A percentile compares a stretch with the other conserved stretches of the same genome.
These are phyloP conservation scores for Haplosporangium gracile DNA, from an alignment of 192 early-diverging fungal species.

Conservation along the genomic window DNA sequence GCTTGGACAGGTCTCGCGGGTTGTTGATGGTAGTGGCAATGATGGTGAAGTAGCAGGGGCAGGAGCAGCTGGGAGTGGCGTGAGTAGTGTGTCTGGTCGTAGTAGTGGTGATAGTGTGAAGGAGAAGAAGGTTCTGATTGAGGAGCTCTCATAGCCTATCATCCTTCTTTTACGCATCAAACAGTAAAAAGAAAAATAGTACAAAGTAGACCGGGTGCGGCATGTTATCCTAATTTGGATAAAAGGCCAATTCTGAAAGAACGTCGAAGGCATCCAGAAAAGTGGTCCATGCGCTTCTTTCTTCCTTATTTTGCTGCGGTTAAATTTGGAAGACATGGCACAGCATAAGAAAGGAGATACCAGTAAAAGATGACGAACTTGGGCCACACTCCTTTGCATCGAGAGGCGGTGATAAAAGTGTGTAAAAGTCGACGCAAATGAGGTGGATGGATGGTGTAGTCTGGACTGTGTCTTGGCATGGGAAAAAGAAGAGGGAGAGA, in stretches of 20 bases:
- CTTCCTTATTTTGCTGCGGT: neutral
- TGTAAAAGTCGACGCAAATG: neutral
- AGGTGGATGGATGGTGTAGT: neutral
- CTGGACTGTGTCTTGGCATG: neutral
- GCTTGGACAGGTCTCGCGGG: slow-evolving; percentile 15
- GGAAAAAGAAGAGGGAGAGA: no score
- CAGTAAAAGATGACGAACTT: neutral
- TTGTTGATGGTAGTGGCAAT: neutral
- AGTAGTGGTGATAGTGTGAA: neutral
- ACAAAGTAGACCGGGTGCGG: neutral
- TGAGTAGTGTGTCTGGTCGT: neutral
- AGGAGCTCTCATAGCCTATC: neutral
- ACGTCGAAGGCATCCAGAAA: neutral
- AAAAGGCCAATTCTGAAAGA: neutral
- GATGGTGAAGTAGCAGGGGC: neutral
- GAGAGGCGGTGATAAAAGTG: neutral
- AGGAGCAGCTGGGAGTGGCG: neutral
- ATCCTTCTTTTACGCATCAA: neutral
- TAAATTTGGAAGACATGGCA: neutral
- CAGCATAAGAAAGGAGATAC: neutral
- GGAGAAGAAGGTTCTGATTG: slow-evolving; percentile 12
- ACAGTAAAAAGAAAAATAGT: neutral
- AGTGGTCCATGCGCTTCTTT: neutral
- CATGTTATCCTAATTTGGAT: neutral
- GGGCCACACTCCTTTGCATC: neutral